Evolutionary conservation across 306 rosid genomes (phyloP), one percentile per base, ranked within the genome.

Genomic region (Cucurbita moschata): DNA sequence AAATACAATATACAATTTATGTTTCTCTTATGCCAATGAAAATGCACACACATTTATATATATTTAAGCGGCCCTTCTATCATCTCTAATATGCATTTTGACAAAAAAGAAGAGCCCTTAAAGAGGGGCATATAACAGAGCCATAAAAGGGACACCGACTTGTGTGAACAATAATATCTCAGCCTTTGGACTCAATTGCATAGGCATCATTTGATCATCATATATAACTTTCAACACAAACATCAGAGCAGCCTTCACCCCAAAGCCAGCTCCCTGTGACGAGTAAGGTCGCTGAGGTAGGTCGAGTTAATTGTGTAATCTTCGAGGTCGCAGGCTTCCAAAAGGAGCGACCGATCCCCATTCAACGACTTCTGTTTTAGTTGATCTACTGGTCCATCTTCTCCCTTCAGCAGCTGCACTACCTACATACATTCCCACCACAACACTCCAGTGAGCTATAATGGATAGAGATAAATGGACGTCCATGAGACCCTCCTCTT

Each of bases 261-360:
- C 96, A 91, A 77, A 55, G 88, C 74, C 23, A 95, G 84, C 71
- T 91, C 87, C 87, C 88, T 86, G 13, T 95, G 96, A 55, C 99
- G 96, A 76, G 77, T 81, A 13, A 95, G 89, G 75, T 91, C 99
- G 63, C 65, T 88, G 82, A 91, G 81, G 83, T 95, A 95, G 77
- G 66, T 91, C 3, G 96, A 83, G 75, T 62, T 62, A 62, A 92
- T 85, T n/a, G 96, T 85, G 66, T 95, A 95, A 70, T 89, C 97
- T 72, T 95, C 97, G 39, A 88, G 76, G 77, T 95, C 97, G 78
- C 90, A 84, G 21, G 89, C 90, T 74, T 89, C 95, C 58, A 88
- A 59, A 78, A 84, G 19, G 13, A 75, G 82, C 1, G 91, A 88
- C 73, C 81, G 82, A 51, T 35, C 60, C 54, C 77, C 73, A 4